Evolutionary conservation across 441 rosid genomes (phyloP).

Genomic region (Eutrema salsugineum): DNA sequence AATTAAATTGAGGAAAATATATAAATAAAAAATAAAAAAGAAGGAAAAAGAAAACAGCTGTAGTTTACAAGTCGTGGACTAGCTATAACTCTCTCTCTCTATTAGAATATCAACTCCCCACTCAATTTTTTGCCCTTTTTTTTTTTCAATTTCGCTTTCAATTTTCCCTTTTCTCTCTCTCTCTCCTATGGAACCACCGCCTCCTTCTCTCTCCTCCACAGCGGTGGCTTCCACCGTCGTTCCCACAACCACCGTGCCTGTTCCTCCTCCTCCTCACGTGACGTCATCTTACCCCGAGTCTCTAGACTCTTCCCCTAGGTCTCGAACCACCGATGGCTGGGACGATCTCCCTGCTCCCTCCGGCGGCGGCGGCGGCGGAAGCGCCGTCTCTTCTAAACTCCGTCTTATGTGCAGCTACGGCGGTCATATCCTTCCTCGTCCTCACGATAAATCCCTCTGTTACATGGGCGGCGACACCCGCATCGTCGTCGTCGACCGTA

Average conservation of each 20-base stretch:
- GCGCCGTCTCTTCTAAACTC: slow-evolving; percentile 58
- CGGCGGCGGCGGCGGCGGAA: slow-evolving; percentile 22
- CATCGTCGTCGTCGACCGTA: slow-evolving; percentile 81
- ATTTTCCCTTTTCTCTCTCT: neutral
- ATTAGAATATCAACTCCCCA: slow-evolving; percentile 15
- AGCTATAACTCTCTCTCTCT: neutral
- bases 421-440: slow-evolving; percentile 93
- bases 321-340: slow-evolving; percentile 75
- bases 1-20: neutral
- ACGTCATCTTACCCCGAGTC: slow-evolving; percentile 51
- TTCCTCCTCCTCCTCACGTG: slow-evolving; percentile 21
- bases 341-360: slow-evolving; percentile 50
- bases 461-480: slow-evolving; percentile 95
- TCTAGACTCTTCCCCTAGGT: slow-evolving; percentile 73
- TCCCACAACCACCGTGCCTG: slow-evolving; percentile 13
- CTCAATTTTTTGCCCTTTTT: neutral
- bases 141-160: neutral
- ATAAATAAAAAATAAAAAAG: neutral
- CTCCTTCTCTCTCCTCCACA: slow-evolving; percentile 24
- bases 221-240: slow-evolving; percentile 24
- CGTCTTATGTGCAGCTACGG: slow-evolving; percentile 98
- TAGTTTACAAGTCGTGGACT: slow-evolving; percentile 29
- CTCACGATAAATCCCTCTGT: slow-evolving; percentile 88
- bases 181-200: slow-evolving; percentile 32
- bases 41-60: slow-evolving; percentile 24